Evolutionary conservation across 352 stramenopile genomes (phyloP).

Genomic region (Globisporangium acanthophoron): DNA sequence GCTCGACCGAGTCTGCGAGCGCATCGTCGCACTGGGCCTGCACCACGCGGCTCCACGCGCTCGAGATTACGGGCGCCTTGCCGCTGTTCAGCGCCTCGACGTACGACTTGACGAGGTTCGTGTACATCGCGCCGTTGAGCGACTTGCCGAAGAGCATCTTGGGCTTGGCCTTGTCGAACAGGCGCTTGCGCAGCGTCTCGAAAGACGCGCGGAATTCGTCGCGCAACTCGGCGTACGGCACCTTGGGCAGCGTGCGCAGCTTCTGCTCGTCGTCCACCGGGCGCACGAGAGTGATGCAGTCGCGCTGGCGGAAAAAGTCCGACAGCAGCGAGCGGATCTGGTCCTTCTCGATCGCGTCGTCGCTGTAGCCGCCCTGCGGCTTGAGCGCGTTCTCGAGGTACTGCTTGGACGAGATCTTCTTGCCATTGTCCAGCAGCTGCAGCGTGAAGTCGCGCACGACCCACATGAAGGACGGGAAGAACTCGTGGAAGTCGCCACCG

Average conservation of each 20-base stretch:
- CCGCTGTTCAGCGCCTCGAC: slow-evolving; percentile 86
- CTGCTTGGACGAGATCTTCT: slow-evolving; percentile 83
- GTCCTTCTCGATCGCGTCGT: slow-evolving; percentile 73
- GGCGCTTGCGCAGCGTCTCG: slow-evolving; percentile 50
- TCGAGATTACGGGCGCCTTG: slow-evolving; percentile 84
- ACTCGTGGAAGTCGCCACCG: slow-evolving; percentile 56
- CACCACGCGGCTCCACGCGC: slow-evolving; percentile 85
- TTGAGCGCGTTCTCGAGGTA: slow-evolving; percentile 88
- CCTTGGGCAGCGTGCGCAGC: slow-evolving; percentile 57
- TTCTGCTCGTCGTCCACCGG: slow-evolving; percentile 84
- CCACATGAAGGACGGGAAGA: slow-evolving; percentile 88
- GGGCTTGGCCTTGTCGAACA: slow-evolving; percentile 77
- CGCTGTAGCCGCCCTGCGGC: slow-evolving; percentile 68
- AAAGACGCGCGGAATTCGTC: slow-evolving; percentile 79
- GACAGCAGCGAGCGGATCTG: slow-evolving; percentile 72
- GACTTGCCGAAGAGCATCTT: slow-evolving; percentile 85
- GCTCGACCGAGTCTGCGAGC: slow-evolving; percentile 58
- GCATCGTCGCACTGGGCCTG: slow-evolving; percentile 82
- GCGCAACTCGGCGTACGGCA: slow-evolving; percentile 71
- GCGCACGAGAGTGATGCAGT: slow-evolving; percentile 89
- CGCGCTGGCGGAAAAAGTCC: slow-evolving; percentile 81
- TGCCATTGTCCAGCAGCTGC: slow-evolving; percentile 80
- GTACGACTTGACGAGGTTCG: slow-evolving; percentile 76
- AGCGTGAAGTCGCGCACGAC: slow-evolving; percentile 89
- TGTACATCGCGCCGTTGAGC: slow-evolving; percentile 85